Conservation (phyloP, 768 basidiomycete genomes). For the Boletus rufocinnamomeus region DNA sequence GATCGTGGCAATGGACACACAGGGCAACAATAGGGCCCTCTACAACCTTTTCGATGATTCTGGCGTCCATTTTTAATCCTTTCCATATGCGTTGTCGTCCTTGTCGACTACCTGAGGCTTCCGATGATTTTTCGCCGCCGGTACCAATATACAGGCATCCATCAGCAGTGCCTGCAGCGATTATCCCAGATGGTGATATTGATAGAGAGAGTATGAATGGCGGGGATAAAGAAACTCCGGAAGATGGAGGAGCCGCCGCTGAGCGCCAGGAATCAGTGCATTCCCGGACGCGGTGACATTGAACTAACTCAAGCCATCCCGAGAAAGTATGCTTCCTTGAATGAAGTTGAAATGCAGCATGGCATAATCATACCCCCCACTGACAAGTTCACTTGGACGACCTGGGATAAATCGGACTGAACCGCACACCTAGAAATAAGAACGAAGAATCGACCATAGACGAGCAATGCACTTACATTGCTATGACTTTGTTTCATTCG, state of each 20-base stretch:
- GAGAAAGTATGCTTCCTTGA: constrained; percentile 58
- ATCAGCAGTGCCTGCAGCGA: constrained; percentile 76
- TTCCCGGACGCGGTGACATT: background rate
- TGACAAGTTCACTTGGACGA: constrained; percentile 70
- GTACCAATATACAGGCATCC: constrained; percentile 70
- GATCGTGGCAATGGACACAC: constrained; percentile 41
- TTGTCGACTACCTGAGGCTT: constrained; percentile 39
- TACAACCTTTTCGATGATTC: constrained; percentile 51
- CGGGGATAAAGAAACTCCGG: constrained; percentile 63
- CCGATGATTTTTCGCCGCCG: constrained; percentile 57
- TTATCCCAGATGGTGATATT: constrained; percentile 55
- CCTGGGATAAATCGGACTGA: constrained; percentile 71
- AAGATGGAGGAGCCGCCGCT: constrained; percentile 43
- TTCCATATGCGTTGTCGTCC: constrained; percentile 70
- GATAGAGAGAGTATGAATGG: constrained; percentile 71
- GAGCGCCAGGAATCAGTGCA: constrained; percentile 2
- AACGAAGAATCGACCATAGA: background rate
- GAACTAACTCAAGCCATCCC: constrained; percentile 55
- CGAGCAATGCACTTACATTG: constrained; percentile 50
- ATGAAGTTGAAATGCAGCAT: constrained; percentile 68
- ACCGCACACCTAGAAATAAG: constrained; percentile 60
- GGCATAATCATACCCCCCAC: constrained; percentile 73
- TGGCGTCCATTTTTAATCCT: constrained; percentile 55
- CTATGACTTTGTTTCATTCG: constrained; percentile 64
- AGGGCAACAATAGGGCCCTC: constrained; percentile 75